Percentiles rank a stretch among this genome's conserved stretches.
Evolutionary conservation across 768 basidiomycete genomes (phyloP).

Genomic region (Collybiopsis confluens): DNA sequence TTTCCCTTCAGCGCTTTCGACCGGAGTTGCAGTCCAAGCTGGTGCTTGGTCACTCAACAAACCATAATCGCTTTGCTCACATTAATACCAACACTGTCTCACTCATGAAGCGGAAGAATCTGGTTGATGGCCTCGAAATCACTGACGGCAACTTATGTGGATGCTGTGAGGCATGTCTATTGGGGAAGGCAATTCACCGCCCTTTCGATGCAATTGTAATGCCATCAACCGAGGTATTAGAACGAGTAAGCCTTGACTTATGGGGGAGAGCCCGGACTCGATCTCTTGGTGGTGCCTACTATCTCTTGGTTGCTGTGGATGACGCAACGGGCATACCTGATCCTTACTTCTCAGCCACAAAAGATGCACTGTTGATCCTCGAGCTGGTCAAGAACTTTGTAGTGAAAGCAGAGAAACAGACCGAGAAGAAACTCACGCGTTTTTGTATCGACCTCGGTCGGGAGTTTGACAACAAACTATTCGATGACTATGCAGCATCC

Average conservation of each 20-base stretch:
- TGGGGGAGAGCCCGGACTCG: conserved; percentile 4
- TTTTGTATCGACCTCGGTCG: not conserved
- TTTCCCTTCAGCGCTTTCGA: too few relatives aligned
- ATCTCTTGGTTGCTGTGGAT: conserved; percentile 1
- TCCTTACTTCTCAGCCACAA: not conserved
- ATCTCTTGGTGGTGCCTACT: not conserved
- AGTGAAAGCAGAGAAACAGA: not conserved
- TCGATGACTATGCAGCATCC: not conserved
- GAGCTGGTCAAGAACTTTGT: not conserved
- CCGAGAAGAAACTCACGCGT: not conserved
- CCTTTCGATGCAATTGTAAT: conserved; percentile 8
- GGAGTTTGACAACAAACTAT: not conserved
- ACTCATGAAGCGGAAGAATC: not conserved
- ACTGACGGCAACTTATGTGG: not conserved
- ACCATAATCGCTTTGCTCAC: not conserved
- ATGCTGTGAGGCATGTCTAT: not conserved
- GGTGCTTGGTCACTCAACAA: not conserved
- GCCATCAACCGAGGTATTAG: not conserved
- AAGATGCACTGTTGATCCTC: not conserved
- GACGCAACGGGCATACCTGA: not conserved
- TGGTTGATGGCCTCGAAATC: not conserved
- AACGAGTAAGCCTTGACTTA: conserved; percentile 3
- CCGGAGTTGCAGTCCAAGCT: not conserved
- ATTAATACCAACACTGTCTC: not conserved
- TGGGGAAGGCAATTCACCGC: not conserved